Evolutionary conservation across 129 eudicot species (phyloP).

Genomic region (Flaveria trinervia): DNA sequence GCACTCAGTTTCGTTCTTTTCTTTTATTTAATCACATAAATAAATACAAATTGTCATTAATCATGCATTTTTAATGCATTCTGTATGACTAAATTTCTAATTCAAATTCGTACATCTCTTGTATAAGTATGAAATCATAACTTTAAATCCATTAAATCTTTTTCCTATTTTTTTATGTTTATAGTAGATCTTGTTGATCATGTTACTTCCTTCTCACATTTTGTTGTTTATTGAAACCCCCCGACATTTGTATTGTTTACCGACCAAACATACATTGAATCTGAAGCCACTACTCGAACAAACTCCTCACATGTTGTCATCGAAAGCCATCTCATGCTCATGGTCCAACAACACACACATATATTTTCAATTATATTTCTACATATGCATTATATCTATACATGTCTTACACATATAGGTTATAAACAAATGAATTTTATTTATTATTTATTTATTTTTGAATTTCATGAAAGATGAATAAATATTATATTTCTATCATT

Average conservation of each 20-base stretch:
- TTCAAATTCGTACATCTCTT: background rate
- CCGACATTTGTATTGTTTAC: slow-evolving; percentile 8
- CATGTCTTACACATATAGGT: no score
- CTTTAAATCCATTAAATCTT: no score
- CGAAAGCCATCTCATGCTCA: slow-evolving; percentile 36
- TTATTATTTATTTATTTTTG: no score
- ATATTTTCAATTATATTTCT: no score
- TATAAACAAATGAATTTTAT: no score
- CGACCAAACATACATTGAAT: slow-evolving; percentile 36
- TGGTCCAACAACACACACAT: background rate
- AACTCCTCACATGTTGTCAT: slow-evolving; percentile 37
- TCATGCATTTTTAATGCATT: background rate
- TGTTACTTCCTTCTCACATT: slow-evolving; percentile 1
- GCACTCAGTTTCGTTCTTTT: slow-evolving; percentile 18
- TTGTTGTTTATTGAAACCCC: slow-evolving; percentile 8
- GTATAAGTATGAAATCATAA: no score
- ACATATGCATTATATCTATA: no score
- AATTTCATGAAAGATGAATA: background rate
- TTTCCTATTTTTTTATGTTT: background rate
- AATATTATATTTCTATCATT: background rate
- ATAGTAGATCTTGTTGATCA: slow-evolving; percentile 9
- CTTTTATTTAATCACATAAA: slow-evolving; percentile 1
- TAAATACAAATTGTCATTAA: background rate
- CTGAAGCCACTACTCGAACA: slow-evolving; percentile 20
- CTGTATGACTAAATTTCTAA: background rate